A percentile compares a stretch with the other conserved stretches of the same genome.
Evolutionary conservation across 176 grass and related monocot species (phyloP).

Genomic region (Triticum urartu): DNA sequence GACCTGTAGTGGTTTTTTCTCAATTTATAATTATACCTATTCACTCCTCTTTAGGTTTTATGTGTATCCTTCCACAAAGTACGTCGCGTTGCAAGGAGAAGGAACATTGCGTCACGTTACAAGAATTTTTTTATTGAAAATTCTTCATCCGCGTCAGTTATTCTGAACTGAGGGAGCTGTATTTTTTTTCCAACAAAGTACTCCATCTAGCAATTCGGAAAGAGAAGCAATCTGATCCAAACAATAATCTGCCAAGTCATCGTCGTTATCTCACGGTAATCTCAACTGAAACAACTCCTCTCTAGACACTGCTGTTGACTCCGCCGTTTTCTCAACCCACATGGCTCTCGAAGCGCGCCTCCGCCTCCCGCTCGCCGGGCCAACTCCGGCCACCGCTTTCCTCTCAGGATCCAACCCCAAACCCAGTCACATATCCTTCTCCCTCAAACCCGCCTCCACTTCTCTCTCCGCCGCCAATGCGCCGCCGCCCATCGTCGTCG

Average conservation of each 20-base stretch:
- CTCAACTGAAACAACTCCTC: neutral
- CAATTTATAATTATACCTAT: too few relatives aligned
- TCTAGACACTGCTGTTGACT: neutral
- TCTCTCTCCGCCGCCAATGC: slow-evolving; percentile 26
- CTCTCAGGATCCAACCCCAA: slow-evolving; percentile 23
- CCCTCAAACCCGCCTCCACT: neutral
- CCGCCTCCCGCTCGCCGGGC: slow-evolving; percentile 20
- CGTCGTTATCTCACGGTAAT: neutral
- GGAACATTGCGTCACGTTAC: too few relatives aligned
- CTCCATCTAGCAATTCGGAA: neutral
- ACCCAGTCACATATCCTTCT: slow-evolving; percentile 38
- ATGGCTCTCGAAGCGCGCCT: slow-evolving; percentile 47
- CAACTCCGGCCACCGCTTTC: slow-evolving; percentile 23
- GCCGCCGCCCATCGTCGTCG: slow-evolving; percentile 66
- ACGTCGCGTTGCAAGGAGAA: too few relatives aligned
- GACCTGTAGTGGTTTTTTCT: too few relatives aligned
- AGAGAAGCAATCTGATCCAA: neutral
- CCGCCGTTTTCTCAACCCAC: neutral
- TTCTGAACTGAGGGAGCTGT: too few relatives aligned
- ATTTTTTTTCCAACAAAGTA: too few relatives aligned
- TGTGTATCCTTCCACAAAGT: too few relatives aligned
- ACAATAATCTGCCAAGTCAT: neutral
- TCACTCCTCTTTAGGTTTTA: too few relatives aligned
- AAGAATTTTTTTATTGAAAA: too few relatives aligned
- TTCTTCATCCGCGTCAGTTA: too few relatives aligned